phyloP scores from a whole-genome alignment of 2,329 filamentous ascomycete species.

The Mollisia scopiformis region DNA sequence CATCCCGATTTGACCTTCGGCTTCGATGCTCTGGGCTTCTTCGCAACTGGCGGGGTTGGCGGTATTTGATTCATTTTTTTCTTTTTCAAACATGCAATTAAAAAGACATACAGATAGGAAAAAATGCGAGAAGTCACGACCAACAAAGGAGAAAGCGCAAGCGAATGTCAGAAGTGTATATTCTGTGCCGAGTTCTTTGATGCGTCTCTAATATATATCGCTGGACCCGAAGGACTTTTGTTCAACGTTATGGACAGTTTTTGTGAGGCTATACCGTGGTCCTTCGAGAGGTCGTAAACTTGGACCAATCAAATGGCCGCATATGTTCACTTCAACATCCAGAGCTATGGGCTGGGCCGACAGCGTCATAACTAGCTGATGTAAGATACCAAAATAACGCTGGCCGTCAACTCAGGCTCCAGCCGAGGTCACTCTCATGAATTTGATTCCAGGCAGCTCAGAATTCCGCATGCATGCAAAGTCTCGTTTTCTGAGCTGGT shows the following conservation, averaged over 20 bases:
- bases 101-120: neutral
- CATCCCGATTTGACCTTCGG: conserved; percentile 67
- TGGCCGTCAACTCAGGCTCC: neutral
- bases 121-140: neutral
- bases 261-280: conserved; percentile 3
- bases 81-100: neutral
- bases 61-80: conserved; percentile 2
- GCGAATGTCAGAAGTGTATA: neutral
- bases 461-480: neutral
- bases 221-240: neutral
- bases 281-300: conserved; percentile 1
- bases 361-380: conserved; percentile 2
- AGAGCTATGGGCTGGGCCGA: neutral
- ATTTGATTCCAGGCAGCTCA: neutral
- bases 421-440: neutral
- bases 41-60: conserved; percentile 3
- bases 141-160: neutral
- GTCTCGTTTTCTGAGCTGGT: neutral
- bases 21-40: conserved; percentile 28
- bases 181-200: neutral
- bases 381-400: conserved; percentile 9
- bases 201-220: neutral
- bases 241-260: neutral
- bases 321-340: neutral
- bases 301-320: neutral